Conservation (phyloP, 805 yeast genomes). For the Tetrapisispora nanseiensis region DNA sequence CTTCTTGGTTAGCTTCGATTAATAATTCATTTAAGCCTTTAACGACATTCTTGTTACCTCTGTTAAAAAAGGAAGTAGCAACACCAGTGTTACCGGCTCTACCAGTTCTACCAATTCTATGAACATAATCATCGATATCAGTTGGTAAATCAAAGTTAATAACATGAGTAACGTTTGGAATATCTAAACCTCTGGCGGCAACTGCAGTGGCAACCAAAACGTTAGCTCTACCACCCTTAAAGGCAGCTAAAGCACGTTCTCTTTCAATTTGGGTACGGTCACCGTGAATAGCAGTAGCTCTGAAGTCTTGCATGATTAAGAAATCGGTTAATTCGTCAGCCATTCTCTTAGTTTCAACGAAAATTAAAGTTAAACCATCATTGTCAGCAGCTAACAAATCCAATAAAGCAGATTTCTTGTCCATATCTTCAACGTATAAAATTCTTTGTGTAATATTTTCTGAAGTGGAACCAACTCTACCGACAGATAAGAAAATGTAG, state of each 20-base stretch:
- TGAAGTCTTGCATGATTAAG: slow-evolving; percentile 79
- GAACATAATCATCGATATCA: slow-evolving; percentile 97
- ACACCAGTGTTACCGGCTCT: slow-evolving; percentile 99
- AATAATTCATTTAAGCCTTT: slow-evolving; percentile 81
- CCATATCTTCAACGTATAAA: slow-evolving; percentile 84
- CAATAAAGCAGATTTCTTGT: slow-evolving; percentile 81
- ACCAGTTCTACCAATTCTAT: slow-evolving; percentile 99
- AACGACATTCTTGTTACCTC: slow-evolving; percentile 82
- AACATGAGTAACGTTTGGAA: slow-evolving; percentile 97
- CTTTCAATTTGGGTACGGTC: slow-evolving; percentile 97
- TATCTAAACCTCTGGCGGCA: slow-evolving; percentile 99
- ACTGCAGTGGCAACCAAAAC: slow-evolving; percentile 98
- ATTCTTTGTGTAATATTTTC: slow-evolving; percentile 96
- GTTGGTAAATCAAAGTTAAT: slow-evolving; percentile 94
- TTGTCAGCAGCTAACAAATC: slow-evolving; percentile 78
- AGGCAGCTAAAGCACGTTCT: slow-evolving; percentile 91
- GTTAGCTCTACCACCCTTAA: slow-evolving; percentile 87
- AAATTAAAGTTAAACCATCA: slow-evolving; percentile 80
- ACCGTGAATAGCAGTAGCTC: slow-evolving; percentile 98
- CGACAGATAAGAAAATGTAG: slow-evolving; percentile 92
- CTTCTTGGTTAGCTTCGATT: slow-evolving; percentile 94
- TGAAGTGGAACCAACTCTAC: slow-evolving; percentile 98
- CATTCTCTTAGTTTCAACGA: slow-evolving; percentile 98
- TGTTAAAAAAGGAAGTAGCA: slow-evolving; percentile 97
- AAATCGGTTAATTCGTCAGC: slow-evolving; percentile 93